Evolutionary conservation across 371 early-diverging fungal species (phyloP).

Genomic region (Smittium mucronatum): DNA sequence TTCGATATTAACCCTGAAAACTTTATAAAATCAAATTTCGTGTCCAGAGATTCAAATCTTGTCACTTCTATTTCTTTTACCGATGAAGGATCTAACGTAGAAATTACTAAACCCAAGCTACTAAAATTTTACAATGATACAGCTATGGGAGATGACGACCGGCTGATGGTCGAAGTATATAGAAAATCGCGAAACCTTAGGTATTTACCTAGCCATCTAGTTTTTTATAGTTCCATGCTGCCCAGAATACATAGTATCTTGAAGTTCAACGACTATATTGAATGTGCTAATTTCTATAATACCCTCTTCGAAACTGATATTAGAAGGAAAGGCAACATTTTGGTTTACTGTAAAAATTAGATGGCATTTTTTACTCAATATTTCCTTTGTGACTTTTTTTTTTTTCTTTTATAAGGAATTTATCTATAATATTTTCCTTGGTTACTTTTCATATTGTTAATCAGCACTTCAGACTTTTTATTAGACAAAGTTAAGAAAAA

Average conservation of each 20-base stretch:
- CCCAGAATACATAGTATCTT: slow-evolving; percentile 28
- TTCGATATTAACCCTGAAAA: slow-evolving; percentile 56
- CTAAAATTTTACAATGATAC: slow-evolving; percentile 5
- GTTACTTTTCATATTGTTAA: no score
- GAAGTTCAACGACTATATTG: slow-evolving; percentile 31
- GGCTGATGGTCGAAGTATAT: slow-evolving; percentile 11
- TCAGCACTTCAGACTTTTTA: no score
- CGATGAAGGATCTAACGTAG: neutral
- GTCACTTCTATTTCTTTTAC: neutral
- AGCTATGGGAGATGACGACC: slow-evolving; percentile 1
- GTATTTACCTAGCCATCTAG: slow-evolving; percentile 44
- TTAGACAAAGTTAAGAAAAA: no score
- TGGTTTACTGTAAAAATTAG: slow-evolving; percentile 41
- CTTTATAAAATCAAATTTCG: slow-evolving; percentile 40
- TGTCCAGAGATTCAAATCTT: neutral
- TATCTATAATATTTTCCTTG: no score
- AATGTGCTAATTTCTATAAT: slow-evolving; percentile 78
- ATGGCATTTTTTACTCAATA: neutral
- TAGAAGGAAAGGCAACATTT: slow-evolving; percentile 64
- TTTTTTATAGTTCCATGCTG: slow-evolving; percentile 50
- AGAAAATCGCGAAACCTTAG: slow-evolving; percentile 17
- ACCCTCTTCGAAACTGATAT: slow-evolving; percentile 72
- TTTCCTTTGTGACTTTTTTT: no score
- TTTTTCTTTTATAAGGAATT: no score
- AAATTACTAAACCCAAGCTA: neutral